A percentile compares a stretch with the other conserved stretches of the same genome.
Conservation (phyloP, 2,329 filamentous ascomycete species). For the Trichoderma afroharzianum region DNA sequence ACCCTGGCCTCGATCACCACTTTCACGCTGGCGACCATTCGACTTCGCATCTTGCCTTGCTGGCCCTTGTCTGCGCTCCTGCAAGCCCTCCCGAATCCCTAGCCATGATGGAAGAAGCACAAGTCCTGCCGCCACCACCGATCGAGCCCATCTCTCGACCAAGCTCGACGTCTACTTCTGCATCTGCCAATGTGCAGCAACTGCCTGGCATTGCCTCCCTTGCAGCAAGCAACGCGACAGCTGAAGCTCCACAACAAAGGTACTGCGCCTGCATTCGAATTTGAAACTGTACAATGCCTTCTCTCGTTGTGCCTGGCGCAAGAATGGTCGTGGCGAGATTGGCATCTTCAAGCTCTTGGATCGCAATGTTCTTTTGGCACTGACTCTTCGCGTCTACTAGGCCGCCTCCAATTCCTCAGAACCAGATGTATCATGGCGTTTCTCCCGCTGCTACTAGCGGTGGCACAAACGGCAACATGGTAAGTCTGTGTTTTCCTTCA, state of each 20-base stretch:
- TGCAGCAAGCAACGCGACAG: constrained; percentile 38
- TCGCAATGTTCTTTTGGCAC: background rate
- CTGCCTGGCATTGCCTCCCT: constrained; percentile 46
- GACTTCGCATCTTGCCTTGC: background rate
- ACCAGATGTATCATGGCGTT: constrained; percentile 16
- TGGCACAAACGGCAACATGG: constrained; percentile 39
- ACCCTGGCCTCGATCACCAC: background rate
- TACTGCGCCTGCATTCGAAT: background rate
- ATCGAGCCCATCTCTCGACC: constrained; percentile 49
- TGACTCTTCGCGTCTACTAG: constrained; percentile 7
- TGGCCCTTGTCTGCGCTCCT: background rate
- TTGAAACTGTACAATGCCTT: background rate
- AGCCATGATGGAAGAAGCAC: constrained; percentile 45
- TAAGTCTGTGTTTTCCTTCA: constrained; percentile 28
- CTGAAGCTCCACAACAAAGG: constrained; percentile 40
- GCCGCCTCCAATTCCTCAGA: constrained; percentile 11
- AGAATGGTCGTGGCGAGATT: background rate
- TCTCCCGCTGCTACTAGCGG: constrained; percentile 41
- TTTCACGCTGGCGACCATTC: constrained; percentile 16
- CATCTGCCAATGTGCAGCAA: constrained; percentile 40
- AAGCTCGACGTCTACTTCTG: constrained; percentile 46
- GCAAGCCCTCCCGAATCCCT: constrained; percentile 21
- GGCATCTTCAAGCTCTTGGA: background rate
- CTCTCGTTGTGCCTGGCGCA: background rate
- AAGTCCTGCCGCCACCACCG: constrained; percentile 36